These are phyloP conservation scores for Populus simonii DNA, from an alignment of 345 rosid species.

Conservation along the genomic window DNA sequence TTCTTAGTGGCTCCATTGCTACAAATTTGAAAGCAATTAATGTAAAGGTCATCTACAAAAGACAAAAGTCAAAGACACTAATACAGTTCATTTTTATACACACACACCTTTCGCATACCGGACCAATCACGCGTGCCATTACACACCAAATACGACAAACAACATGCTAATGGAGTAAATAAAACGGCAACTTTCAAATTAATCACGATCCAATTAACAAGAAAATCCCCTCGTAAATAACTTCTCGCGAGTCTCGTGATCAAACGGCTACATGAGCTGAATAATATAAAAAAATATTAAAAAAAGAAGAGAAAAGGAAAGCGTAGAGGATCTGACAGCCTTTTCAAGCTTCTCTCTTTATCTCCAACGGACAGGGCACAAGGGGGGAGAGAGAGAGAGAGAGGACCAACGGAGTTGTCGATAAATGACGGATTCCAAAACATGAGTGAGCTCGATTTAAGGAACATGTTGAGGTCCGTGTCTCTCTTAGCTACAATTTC, in stretches of 20 bases:
- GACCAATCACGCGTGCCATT: background rate
- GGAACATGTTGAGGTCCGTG: conserved; percentile 46
- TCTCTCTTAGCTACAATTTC: conserved; percentile 35
- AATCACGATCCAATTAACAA: background rate
- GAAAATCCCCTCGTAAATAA: background rate
- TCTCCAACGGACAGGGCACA: conserved; percentile 15
- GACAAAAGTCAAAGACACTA: background rate
- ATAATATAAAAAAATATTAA: background rate
- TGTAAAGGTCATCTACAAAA: background rate
- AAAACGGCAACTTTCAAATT: background rate
- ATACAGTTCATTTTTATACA: too few relatives aligned
- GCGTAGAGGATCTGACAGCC: conserved; percentile 20
- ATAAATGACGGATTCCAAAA: conserved; percentile 41
- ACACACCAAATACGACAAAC: background rate
- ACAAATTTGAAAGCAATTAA: background rate
- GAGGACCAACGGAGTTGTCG: background rate
- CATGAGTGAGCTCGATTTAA: conserved; percentile 27
- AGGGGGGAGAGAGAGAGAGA: too few relatives aligned
- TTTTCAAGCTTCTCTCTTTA: conserved; percentile 1
- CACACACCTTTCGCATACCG: too few relatives aligned
- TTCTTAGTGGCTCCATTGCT: background rate
- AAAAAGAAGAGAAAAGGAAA: background rate
- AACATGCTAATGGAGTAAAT: background rate
- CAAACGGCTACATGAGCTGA: background rate
- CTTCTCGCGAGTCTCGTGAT: conserved; percentile 4